phyloP scores from a whole-genome alignment of 768 basidiomycete genomes.

The Psilocybe sp. region DNA sequence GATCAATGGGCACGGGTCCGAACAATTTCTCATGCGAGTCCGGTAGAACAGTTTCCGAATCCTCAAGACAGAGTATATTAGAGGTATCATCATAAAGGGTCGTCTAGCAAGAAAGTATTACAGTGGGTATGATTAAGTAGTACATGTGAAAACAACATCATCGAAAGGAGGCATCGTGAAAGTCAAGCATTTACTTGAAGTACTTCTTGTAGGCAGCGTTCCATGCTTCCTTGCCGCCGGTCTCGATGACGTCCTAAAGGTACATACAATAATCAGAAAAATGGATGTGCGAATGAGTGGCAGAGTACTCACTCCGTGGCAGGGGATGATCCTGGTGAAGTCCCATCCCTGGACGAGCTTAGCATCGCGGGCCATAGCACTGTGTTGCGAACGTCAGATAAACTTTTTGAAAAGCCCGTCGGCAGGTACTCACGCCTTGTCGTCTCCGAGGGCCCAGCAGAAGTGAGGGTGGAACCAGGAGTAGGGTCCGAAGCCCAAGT shows the following conservation, averaged over 20 bases:
- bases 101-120: no score
- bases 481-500: conserved; percentile 28
- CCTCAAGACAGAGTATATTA: no score
- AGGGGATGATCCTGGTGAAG: conserved; percentile 72
- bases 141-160: no score
- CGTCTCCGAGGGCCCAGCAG: conserved; percentile 29
- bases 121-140: no score
- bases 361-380: conserved; percentile 61
- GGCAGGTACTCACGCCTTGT: conserved; percentile 34
- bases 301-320: conserved; percentile 45
- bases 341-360: conserved; percentile 70
- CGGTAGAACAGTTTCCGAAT: no score
- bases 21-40: no score
- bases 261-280: conserved; percentile 2
- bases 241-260: conserved; percentile 57
- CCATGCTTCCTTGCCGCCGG: conserved; percentile 56
- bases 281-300: neutral
- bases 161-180: no score
- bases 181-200: conserved; percentile 7
- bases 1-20: no score
- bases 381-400: conserved; percentile 10
- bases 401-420: neutral
- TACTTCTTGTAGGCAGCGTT: conserved; percentile 35
- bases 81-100: no score
- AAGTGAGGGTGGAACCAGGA: conserved; percentile 32